Evolutionary conservation across 1,284 basidiomycete species (phyloP), one percentile per base, ranked within the genome.

Genomic region (Cerrena zonata): DNA sequence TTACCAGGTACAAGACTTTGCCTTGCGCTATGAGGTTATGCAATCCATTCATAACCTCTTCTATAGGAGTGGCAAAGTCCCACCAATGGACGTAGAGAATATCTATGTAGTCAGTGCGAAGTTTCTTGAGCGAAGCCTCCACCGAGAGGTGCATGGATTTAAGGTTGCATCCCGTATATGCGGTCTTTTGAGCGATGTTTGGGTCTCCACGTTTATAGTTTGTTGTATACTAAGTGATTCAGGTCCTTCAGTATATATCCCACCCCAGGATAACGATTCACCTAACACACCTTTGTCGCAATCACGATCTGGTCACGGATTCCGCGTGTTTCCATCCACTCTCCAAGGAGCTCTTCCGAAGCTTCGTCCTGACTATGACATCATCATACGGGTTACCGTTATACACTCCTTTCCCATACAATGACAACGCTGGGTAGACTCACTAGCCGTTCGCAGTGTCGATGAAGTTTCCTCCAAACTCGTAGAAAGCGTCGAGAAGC

Each of bases 1-100:
- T 18, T 57, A 61, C 72, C 53, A 77, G 62, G 56, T 78, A 77
- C 2, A 77, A 62, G 2, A 78, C 74, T 55, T 77, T 75, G 19
- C 75, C 69, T 5, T 63, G 53, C 5, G 54, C 58, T 30, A 78
- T 71, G 26, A 77, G 66, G 53, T 60, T 59, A 55, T 80, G 74
- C 38, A 80, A 68, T 19, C 69, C 67, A 49, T 75, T 69, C 76
- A 80, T 76, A 42, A 79, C 64, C 56, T 79, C 77, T 53, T 76
- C 72, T 30, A 79, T 62, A 10, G 65, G 61, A 5, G 71, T 74
- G 5, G 60, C 61, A 55, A 61, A 77, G 55, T 78, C 72, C 69
- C 69, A 77, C 66, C 61, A 70, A 53, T 75, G 70, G 13, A 75
- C 55, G 57, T 75, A 76, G 12, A 73, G 48, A 34, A 74, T 69